Conservation (phyloP, 257 asterid species). For the Salvia miltiorrhiza region DNA sequence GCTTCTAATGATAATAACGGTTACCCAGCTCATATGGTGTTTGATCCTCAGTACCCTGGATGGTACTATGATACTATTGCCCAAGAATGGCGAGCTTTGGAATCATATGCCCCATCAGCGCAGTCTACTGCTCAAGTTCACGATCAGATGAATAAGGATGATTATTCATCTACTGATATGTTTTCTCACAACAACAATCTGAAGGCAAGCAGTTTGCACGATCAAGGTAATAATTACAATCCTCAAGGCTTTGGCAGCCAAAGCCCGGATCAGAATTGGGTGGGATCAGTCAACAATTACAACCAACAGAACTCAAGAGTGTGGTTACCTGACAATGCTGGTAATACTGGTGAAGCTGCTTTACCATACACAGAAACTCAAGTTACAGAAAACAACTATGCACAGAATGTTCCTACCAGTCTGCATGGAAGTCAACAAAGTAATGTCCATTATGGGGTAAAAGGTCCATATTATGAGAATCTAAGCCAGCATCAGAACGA, state of each 20-base stretch:
- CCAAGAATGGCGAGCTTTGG: conserved; percentile 71
- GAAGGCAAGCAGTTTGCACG: conserved; percentile 22
- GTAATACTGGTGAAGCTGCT: conserved; percentile 28
- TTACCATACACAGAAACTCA: conserved; percentile 43
- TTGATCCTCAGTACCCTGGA: conserved; percentile 92
- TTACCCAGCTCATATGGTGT: conserved; percentile 84
- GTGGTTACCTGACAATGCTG: conserved; percentile 47
- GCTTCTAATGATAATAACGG: conserved; percentile 44
- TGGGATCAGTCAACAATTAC: conserved; percentile 39
- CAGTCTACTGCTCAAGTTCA: conserved; percentile 49
- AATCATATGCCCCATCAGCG: conserved; percentile 44
- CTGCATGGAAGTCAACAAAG: conserved; percentile 39
- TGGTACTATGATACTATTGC: conserved; percentile 83
- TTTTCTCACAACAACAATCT: conserved; percentile 36
- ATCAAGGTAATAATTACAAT: conserved; percentile 31
- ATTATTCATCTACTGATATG: conserved; percentile 29
- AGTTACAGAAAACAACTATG: conserved; percentile 33
- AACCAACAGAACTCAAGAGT: conserved; percentile 36
- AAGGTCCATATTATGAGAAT: conserved; percentile 35
- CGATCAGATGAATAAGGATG: conserved; percentile 44
- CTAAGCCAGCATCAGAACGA: conserved; percentile 33
- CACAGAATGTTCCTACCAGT: conserved; percentile 31
- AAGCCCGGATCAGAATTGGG: conserved; percentile 44
- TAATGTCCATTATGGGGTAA: conserved; percentile 36
- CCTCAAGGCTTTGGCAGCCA: conserved; percentile 40